A percentile compares a stretch with the other conserved stretches of the same genome.
Evolutionary conservation across 148 eudicot genomes (phyloP).

Genomic region (Camellia japonica): DNA sequence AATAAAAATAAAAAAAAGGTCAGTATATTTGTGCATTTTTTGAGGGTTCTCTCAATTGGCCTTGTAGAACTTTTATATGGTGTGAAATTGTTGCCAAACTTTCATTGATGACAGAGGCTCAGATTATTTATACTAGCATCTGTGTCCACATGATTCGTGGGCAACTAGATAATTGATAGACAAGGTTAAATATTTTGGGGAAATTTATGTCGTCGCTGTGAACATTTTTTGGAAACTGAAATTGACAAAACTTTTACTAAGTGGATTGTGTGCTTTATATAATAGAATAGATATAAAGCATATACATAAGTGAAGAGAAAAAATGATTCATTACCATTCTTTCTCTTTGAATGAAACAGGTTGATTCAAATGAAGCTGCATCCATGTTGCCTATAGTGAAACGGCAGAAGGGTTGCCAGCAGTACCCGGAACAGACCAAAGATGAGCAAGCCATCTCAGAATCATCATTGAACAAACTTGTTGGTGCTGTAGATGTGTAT

Average conservation of each 20-base stretch:
- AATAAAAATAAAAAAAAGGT: too few species aligned
- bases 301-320: background rate
- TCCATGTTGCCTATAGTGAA: slow-evolving; percentile 33
- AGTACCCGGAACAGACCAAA: slow-evolving; percentile 25
- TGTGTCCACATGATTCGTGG: too few species aligned
- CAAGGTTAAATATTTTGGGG: too few species aligned
- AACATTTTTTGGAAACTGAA: too few species aligned
- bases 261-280: background rate
- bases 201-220: too few species aligned
- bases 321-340: slow-evolving; percentile 9
- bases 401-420: slow-evolving; percentile 31
- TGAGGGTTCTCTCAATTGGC: background rate
- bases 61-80: background rate
- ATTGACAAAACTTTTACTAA: too few species aligned
- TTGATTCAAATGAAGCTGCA: slow-evolving; percentile 22
- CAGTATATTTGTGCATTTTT: background rate
- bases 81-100: background rate
- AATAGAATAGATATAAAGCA: too few species aligned
- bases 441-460: slow-evolving; percentile 57
- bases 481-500: slow-evolving; percentile 58
- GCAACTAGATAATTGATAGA: too few species aligned
- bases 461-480: slow-evolving; percentile 59
- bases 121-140: background rate
- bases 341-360: slow-evolving; percentile 29
- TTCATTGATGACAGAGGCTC: background rate